Evolutionary conservation across 2,329 filamentous ascomycete genomes (phyloP).

Genomic region (Myriosclerotinia scirpicola): DNA sequence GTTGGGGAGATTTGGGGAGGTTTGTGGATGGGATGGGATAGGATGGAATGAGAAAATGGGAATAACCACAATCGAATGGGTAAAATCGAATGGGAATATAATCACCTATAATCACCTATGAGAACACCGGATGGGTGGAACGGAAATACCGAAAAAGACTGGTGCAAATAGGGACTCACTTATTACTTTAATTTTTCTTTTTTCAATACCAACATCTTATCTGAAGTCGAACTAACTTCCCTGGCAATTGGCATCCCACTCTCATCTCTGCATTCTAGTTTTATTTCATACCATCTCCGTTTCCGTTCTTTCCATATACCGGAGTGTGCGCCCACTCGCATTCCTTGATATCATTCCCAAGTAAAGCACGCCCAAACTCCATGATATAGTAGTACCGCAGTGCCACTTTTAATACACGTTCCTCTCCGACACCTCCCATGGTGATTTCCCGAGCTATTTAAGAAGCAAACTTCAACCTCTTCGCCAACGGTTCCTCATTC

Average conservation of each 20-base stretch:
- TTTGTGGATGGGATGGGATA: no score
- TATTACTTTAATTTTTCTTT: background rate
- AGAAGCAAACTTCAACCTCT: constrained; percentile 31
- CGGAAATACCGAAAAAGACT: background rate
- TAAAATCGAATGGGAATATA: no score
- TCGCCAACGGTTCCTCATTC: constrained; percentile 27
- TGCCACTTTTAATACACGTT: background rate
- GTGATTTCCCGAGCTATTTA: background rate
- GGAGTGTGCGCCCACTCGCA: background rate
- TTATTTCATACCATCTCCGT: background rate
- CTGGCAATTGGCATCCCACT: background rate
- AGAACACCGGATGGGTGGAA: background rate
- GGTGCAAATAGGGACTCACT: background rate
- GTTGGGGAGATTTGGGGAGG: no score
- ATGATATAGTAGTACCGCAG: background rate
- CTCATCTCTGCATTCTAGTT: background rate
- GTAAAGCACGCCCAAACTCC: background rate
- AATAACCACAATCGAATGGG: background rate
- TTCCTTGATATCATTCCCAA: constrained; percentile 16
- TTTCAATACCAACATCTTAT: background rate
- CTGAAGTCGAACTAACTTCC: background rate
- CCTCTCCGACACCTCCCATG: background rate
- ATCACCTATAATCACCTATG: no score
- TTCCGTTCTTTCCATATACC: background rate
- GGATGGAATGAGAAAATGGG: background rate